These are phyloP conservation scores for Exsudoporus frostii DNA, from an alignment of 768 basidiomycete genomes.

Conservation along the genomic window DNA sequence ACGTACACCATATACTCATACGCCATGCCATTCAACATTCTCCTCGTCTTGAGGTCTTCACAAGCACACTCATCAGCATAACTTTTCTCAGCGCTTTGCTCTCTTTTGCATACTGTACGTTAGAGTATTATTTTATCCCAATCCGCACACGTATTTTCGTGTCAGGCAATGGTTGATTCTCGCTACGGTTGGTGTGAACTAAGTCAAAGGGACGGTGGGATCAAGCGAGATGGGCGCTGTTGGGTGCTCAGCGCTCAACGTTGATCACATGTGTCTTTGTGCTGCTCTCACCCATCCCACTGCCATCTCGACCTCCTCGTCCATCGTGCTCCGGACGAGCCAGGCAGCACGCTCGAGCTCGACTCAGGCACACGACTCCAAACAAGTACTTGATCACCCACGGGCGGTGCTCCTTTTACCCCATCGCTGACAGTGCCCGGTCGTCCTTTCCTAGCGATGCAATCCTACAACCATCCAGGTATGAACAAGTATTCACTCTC, in stretches of 20 bases:
- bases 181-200: not conserved
- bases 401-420: not conserved
- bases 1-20: constrained; percentile 33
- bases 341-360: not conserved
- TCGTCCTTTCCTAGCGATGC: constrained; percentile 16
- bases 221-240: constrained; percentile 26
- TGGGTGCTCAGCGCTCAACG: not conserved
- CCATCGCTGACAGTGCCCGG: not conserved
- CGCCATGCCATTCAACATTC: constrained; percentile 30
- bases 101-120: constrained; percentile 45
- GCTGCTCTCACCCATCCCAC: not conserved
- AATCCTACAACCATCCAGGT: constrained; percentile 34
- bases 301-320: not conserved
- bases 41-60: constrained; percentile 19
- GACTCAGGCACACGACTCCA: not conserved
- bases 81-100: constrained; percentile 17
- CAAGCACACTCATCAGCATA: constrained; percentile 32
- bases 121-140: constrained; percentile 34
- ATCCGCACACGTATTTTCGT: constrained; percentile 7
- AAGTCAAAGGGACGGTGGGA: not conserved
- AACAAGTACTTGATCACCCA: constrained; percentile 1
- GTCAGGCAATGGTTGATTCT: constrained; percentile 1
- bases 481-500: not conserved
- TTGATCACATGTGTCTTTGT: constrained; percentile 2
- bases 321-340: not conserved